A percentile compares a stretch with the other conserved stretches of the same genome.
phyloP scores from a whole-genome alignment of 83 land plant genomes.

The Picea mariana region DNA sequence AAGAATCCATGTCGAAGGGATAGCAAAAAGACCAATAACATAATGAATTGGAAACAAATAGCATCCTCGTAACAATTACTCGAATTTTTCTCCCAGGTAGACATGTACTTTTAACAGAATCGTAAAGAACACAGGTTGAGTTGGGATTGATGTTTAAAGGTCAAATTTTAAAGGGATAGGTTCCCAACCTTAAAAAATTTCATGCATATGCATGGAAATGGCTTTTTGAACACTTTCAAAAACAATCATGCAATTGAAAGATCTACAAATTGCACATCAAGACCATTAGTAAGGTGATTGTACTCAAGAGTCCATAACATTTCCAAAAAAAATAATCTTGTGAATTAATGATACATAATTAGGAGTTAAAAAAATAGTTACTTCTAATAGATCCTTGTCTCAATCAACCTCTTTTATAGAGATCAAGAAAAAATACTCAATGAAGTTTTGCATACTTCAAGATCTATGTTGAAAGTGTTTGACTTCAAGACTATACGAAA shows the following conservation, averaged over 20 bases:
- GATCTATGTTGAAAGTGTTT: background rate
- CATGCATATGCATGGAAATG: background rate
- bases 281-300: background rate
- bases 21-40: no score
- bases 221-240: background rate
- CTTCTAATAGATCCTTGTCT: background rate
- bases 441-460: background rate
- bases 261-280: background rate
- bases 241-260: background rate
- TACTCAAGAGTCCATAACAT: background rate
- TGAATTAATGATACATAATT: background rate
- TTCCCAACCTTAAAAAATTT: no score
- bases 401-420: background rate
- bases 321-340: background rate
- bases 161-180: background rate
- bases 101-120: background rate
- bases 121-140: background rate
- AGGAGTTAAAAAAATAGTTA: background rate
- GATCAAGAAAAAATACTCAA: background rate
- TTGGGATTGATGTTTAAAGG: background rate
- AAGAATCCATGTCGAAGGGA: no score
- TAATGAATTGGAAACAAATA: no score
- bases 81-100: background rate
- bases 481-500: conserved; percentile 2
- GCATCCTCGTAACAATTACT: no score